Conservation (phyloP, 1,284 basidiomycete genomes). For the Ceratobasidium sp. region DNA sequence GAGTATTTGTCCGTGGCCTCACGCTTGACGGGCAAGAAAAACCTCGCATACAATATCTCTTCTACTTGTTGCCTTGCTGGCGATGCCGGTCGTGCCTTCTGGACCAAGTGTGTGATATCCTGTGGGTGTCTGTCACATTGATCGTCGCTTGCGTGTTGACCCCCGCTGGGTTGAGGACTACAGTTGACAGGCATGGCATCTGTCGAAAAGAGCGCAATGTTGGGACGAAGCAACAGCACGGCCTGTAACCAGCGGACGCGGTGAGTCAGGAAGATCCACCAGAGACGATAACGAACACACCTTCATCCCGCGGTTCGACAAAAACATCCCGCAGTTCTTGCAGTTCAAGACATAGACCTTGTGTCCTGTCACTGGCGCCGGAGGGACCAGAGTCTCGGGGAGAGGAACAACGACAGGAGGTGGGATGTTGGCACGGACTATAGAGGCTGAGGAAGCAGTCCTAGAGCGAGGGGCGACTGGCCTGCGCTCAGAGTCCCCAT, state of each 20-base stretch:
- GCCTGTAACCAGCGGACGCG: conserved; percentile 62
- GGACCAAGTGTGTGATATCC: conserved; percentile 32
- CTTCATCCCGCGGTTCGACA: conserved; percentile 88
- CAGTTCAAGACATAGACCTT: conserved; percentile 86
- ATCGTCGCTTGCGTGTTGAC: conserved; percentile 4
- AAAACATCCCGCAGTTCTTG: conserved; percentile 74
- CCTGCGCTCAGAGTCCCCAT: conserved; percentile 11
- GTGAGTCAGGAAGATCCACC: neutral
- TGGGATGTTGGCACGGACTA: conserved; percentile 27
- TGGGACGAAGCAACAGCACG: conserved; percentile 81
- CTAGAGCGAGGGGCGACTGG: neutral
- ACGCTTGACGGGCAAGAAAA: conserved; percentile 37
- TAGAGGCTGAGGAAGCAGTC: conserved; percentile 6
- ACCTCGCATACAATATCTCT: conserved; percentile 41
- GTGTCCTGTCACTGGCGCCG: conserved; percentile 52
- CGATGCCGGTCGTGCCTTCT: neutral
- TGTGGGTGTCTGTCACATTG: conserved; percentile 36
- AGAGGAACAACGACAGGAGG: conserved; percentile 26
- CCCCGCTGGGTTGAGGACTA: conserved; percentile 55
- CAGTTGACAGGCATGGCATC: conserved; percentile 84
- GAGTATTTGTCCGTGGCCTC: neutral
- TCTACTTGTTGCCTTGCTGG: conserved; percentile 4
- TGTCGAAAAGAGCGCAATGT: conserved; percentile 84
- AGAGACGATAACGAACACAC: conserved; percentile 57
- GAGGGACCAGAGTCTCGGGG: conserved; percentile 14